Percentiles rank a stretch among this genome's conserved stretches.
phyloP scores from a whole-genome alignment of 345 rosid species.

The Angophora floribunda region DNA sequence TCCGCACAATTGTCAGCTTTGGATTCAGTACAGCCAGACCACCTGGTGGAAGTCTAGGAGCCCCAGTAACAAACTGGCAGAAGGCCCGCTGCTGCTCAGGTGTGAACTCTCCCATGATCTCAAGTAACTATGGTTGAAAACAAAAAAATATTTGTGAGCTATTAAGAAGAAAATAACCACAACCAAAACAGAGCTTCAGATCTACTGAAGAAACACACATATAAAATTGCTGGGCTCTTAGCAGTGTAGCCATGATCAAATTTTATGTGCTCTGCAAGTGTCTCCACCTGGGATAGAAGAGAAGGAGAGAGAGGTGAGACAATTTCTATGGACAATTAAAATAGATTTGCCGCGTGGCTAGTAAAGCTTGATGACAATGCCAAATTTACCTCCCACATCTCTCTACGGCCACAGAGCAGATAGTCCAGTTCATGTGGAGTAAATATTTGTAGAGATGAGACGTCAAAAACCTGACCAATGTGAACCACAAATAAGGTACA shows the following conservation, averaged over 20 bases:
- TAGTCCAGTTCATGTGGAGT: constrained; percentile 82
- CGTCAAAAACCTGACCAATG: constrained; percentile 76
- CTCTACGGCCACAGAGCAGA: constrained; percentile 94
- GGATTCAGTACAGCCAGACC: constrained; percentile 95
- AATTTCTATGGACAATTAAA: background rate
- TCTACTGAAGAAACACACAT: constrained; percentile 31
- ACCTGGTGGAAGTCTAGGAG: constrained; percentile 99
- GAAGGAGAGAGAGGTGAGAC: background rate
- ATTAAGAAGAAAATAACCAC: background rate
- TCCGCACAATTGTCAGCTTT: constrained; percentile 92
- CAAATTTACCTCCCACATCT: constrained; percentile 83
- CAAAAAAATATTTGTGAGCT: background rate
- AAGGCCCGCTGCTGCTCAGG: constrained; percentile 96
- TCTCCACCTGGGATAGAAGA: constrained; percentile 47
- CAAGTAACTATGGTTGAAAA: constrained; percentile 53
- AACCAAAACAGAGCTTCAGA: background rate
- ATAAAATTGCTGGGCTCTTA: constrained; percentile 83
- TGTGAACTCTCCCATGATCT: constrained; percentile 96
- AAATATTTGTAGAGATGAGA: constrained; percentile 87
- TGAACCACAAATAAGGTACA: background rate
- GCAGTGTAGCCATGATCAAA: constrained; percentile 98
- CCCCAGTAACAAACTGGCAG: constrained; percentile 99
- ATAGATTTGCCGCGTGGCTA: background rate
- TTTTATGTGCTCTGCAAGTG: constrained; percentile 89
- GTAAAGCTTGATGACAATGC: background rate